phyloP scores from a whole-genome alignment of 2,329 filamentous ascomycete genomes.

The Sporothrix inflata region DNA sequence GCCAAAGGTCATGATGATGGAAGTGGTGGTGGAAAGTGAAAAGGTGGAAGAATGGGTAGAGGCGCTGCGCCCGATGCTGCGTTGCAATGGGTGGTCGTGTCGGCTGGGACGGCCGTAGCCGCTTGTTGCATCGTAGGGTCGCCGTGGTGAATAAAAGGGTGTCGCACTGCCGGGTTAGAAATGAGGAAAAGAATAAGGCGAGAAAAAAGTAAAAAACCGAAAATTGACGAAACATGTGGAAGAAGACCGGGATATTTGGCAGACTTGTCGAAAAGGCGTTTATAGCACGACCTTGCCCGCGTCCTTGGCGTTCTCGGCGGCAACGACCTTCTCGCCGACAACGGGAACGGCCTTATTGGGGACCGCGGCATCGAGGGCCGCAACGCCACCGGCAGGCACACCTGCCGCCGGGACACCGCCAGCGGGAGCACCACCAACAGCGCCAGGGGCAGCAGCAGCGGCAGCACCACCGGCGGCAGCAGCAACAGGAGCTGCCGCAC shows the following conservation, averaged over 20 bases:
- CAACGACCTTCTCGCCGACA: constrained; percentile 17
- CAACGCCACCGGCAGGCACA: constrained; percentile 14
- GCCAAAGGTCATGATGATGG: constrained; percentile 18
- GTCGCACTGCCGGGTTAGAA: constrained; percentile 22
- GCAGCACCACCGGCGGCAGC: constrained; percentile 13
- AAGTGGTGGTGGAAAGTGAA: neutral
- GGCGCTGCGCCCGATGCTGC: neutral
- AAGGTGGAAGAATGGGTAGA: neutral
- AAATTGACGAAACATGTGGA: neutral
- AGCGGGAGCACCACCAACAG: constrained; percentile 9
- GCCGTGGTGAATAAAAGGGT: constrained; percentile 23
- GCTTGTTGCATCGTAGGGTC: neutral
- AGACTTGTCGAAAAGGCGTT: neutral
- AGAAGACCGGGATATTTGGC: neutral
- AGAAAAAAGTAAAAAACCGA: constrained; percentile 21
- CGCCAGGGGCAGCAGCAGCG: constrained; percentile 15
- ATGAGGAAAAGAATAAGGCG: neutral
- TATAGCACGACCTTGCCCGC: constrained; percentile 26
- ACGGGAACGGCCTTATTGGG: constrained; percentile 28
- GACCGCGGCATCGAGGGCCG: constrained; percentile 22
- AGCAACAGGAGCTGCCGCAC: neutral
- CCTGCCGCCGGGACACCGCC: constrained; percentile 15
- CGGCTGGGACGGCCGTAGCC: neutral
- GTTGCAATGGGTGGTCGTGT: neutral
- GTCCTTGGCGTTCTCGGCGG: constrained; percentile 19